Evolutionary conservation across 1,139 yeast genomes (phyloP), one percentile per base, ranked within the genome.

Genomic region (Keqinozyma sinolaborantium): DNA sequence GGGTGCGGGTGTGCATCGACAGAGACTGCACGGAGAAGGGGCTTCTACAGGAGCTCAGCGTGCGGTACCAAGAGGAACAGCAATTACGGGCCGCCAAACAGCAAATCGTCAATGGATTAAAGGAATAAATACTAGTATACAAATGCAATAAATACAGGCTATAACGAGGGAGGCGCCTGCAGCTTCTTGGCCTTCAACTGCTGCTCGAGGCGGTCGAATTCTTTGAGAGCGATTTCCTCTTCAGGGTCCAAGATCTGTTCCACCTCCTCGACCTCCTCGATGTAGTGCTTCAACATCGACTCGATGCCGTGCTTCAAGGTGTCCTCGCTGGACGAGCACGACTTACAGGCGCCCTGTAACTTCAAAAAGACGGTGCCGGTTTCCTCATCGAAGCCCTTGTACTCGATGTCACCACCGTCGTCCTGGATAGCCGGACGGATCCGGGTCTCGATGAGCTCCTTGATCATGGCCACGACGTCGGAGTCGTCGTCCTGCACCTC

Each of bases 391-490:
- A 82, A 82, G 1, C 79, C 85, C 41, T 77, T 70, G 53, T 73
- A 85, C 50, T 76, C 87, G 41, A 80, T 74, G 52, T 83, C 92
- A 12, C 92, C 95, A 33, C 95, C 95, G 48, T 84, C 95, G 48
- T 84, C 95, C 52, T 77, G 83, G 33, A 77, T 65, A 2, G 82
- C 82, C 2, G 83, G 83, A 50, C 81, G 68, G 26, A 77, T 77
- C 52, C 81, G 65, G 0, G 83, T 77, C 44, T 72, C 77, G 31
- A 77, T 73, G 42, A 77, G 60, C 42, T 76, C 82, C 41, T 77
- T 76, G 39, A 77, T 77, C 70, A 77, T 79, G 23, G 70, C 60
- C 3, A 74, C 74, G 10, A 75, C 48, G 39, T 76, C 82, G 29
- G 64, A 61, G 40, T 76, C 82, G 10, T 70, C 66, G 24, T 60